A percentile compares a stretch with the other conserved stretches of the same genome.
Conservation (phyloP, 129 eudicot species). For the Cynara cardunculus region DNA sequence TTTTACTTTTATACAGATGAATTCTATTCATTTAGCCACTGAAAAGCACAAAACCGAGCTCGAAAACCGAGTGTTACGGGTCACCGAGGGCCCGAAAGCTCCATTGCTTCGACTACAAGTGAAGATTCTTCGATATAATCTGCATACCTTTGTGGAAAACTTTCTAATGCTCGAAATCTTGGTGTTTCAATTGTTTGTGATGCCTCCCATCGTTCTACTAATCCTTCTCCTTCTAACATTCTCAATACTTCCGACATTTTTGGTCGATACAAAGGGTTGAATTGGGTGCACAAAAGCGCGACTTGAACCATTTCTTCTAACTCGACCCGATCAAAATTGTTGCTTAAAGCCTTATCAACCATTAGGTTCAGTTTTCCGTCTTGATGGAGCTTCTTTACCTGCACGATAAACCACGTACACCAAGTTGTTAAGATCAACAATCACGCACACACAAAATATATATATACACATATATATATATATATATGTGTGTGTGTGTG, state of each 20-base stretch:
- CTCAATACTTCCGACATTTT: conserved; percentile 90
- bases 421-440: background rate
- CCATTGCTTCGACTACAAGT: conserved; percentile 83
- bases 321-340: conserved; percentile 55
- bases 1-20: conserved; percentile 29
- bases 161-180: conserved; percentile 39
- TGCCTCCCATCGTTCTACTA: conserved; percentile 90
- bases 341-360: conserved; percentile 67
- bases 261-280: conserved; percentile 74
- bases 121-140: conserved; percentile 84
- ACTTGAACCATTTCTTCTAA: conserved; percentile 86
- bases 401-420: conserved; percentile 5
- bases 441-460: background rate
- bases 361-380: conserved; percentile 78
- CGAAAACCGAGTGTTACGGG: background rate
- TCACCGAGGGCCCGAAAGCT: conserved; percentile 96
- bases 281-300: conserved; percentile 81
- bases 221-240: conserved; percentile 92
- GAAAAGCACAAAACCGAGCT: background rate
- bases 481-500: too few species aligned
- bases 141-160: conserved; percentile 57
- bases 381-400: conserved; percentile 75
- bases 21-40: conserved; percentile 7
- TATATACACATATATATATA: too few species aligned
- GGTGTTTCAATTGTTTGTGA: conserved; percentile 57